Evolutionary conservation across 1,139 yeast species (phyloP).

Genomic region (Suhomyces yuchorum): DNA sequence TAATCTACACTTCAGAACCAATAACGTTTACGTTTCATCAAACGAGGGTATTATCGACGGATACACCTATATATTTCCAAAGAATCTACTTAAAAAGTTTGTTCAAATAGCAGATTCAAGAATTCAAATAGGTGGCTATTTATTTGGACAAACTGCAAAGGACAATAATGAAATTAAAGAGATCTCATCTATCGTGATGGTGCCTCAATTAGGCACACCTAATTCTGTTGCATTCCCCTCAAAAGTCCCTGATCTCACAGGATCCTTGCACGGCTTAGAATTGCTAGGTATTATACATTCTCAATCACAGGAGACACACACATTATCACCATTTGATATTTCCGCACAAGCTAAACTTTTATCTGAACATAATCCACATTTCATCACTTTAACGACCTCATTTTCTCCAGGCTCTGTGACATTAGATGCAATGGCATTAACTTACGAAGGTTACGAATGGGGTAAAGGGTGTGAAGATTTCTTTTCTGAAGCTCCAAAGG

Average conservation of each 20-base stretch:
- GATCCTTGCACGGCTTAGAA: constrained; percentile 43
- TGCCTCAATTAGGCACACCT: constrained; percentile 85
- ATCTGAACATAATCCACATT: constrained; percentile 34
- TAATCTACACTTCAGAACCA: constrained; percentile 70
- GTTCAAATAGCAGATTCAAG: constrained; percentile 80
- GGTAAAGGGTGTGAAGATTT: constrained; percentile 66
- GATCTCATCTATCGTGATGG: constrained; percentile 70
- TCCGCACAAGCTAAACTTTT: constrained; percentile 58
- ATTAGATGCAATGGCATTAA: constrained; percentile 63
- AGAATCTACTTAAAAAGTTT: constrained; percentile 74
- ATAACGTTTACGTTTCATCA: constrained; percentile 69
- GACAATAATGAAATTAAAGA: constrained; percentile 79
- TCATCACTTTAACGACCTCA: constrained; percentile 65
- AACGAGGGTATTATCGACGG: constrained; percentile 47
- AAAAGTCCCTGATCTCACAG: constrained; percentile 41
- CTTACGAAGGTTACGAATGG: constrained; percentile 75
- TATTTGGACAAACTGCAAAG: constrained; percentile 75
- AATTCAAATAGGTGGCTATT: constrained; percentile 77
- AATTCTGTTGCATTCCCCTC: constrained; percentile 66
- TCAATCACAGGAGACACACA: constrained; percentile 60
- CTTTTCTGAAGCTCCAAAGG: constrained; percentile 56
- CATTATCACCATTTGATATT: constrained; percentile 71
- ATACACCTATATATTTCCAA: constrained; percentile 75
- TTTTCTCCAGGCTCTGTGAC: constrained; percentile 87
- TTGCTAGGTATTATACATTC: constrained; percentile 85